A percentile compares a stretch with the other conserved stretches of the same genome.
phyloP scores from a whole-genome alignment of 305 asterid species.

The Striga hermonthica region DNA sequence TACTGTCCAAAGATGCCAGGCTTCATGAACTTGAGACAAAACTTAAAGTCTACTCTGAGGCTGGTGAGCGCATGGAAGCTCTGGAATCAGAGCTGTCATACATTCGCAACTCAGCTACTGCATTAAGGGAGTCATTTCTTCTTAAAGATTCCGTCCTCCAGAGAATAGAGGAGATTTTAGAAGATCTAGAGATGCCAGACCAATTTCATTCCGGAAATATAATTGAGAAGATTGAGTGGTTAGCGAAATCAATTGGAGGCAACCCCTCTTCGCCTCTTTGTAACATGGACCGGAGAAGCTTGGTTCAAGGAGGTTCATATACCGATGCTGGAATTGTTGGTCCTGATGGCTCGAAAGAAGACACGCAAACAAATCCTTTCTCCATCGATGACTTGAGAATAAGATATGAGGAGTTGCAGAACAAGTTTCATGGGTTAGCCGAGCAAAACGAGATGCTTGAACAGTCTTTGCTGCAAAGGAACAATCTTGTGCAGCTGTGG shows the following conservation, averaged over 20 bases:
- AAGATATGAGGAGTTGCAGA: conserved; percentile 81
- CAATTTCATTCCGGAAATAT: conserved; percentile 78
- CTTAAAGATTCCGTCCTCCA: conserved; percentile 93
- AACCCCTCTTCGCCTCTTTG: conserved; percentile 44
- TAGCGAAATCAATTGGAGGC: conserved; percentile 68
- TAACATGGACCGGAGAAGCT: conserved; percentile 69
- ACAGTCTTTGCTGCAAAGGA: conserved; percentile 89
- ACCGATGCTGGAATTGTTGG: conserved; percentile 63
- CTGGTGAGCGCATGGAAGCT: conserved; percentile 99
- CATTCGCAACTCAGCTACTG: conserved; percentile 96
- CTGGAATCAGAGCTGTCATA: conserved; percentile 96
- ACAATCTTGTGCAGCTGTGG: conserved; percentile 86
- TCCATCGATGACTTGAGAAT: conserved; percentile 60
- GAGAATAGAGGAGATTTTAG: conserved; percentile 93
- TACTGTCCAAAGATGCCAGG: conserved; percentile 64
- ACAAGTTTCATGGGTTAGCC: conserved; percentile 85
- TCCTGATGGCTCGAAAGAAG: conserved; percentile 66
- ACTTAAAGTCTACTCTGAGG: conserved; percentile 82
- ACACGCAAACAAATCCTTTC: conserved; percentile 45
- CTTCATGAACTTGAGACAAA: conserved; percentile 80
- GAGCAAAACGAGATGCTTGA: conserved; percentile 99
- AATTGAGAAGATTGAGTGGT: conserved; percentile 89
- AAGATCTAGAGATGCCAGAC: conserved; percentile 94
- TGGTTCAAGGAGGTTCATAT: conserved; percentile 54
- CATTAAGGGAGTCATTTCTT: conserved; percentile 92